phyloP scores from a whole-genome alignment of 192 early-diverging fungal species.

The Podila epigama region DNA sequence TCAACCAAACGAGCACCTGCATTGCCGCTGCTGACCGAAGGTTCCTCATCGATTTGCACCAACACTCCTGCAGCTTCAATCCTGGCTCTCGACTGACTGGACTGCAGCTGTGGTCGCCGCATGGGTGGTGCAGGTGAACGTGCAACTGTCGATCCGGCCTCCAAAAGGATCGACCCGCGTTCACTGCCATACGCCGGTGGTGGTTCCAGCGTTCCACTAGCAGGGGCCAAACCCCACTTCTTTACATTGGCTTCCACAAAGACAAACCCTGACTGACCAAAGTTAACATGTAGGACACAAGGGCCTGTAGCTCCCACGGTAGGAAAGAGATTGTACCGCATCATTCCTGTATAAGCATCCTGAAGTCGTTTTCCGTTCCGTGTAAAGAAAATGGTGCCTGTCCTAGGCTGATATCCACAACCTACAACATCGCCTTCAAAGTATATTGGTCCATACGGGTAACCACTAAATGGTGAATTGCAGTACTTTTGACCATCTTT shows the following conservation, averaged over 20 bases:
- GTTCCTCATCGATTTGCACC: slow-evolving; percentile 30
- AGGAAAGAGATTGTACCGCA: slow-evolving; percentile 72
- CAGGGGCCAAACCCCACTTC: slow-evolving; percentile 81
- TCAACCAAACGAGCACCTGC: not conserved
- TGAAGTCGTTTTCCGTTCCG: slow-evolving; percentile 77
- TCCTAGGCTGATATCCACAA: slow-evolving; percentile 76
- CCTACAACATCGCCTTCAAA: slow-evolving; percentile 80
- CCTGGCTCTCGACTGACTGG: slow-evolving; percentile 29
- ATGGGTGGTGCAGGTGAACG: slow-evolving; percentile 11
- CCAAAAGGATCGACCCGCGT: slow-evolving; percentile 72
- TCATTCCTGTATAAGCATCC: slow-evolving; percentile 72
- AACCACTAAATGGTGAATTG: slow-evolving; percentile 72
- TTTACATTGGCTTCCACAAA: slow-evolving; percentile 89
- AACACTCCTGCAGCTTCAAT: slow-evolving; percentile 31
- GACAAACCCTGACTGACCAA: slow-evolving; percentile 83
- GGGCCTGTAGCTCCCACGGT: slow-evolving; percentile 70
- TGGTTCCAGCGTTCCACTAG: slow-evolving; percentile 73
- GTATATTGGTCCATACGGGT: slow-evolving; percentile 68
- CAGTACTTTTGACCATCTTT: slow-evolving; percentile 73
- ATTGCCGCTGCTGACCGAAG: not conserved
- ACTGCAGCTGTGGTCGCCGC: slow-evolving; percentile 24
- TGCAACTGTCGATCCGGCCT: slow-evolving; percentile 15
- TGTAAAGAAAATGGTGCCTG: slow-evolving; percentile 79
- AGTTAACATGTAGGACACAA: slow-evolving; percentile 67
- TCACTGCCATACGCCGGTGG: slow-evolving; percentile 84